Percentiles rank a stretch among this genome's conserved stretches.
Conservation (phyloP, 2,329 filamentous ascomycete genomes). For the Neofusicoccum cordaticola region DNA sequence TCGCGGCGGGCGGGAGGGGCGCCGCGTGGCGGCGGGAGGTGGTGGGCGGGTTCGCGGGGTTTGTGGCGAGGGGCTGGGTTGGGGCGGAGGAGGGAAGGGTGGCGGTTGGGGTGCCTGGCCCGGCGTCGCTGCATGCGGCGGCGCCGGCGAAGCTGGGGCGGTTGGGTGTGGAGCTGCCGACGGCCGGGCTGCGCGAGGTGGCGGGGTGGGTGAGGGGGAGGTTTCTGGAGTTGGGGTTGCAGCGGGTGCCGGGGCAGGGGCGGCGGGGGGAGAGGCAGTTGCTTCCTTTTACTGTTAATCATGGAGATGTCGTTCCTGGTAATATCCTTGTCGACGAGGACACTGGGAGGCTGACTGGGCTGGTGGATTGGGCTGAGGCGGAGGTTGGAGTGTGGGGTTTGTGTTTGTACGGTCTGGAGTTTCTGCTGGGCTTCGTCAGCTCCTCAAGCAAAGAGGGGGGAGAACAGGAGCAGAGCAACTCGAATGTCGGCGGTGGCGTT, state of each 20-base stretch:
- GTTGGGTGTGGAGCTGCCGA: slow-evolving; percentile 28
- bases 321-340: slow-evolving; percentile 55
- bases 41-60: slow-evolving; percentile 28
- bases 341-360: slow-evolving; percentile 48
- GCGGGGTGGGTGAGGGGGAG: slow-evolving; percentile 21
- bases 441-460: background rate
- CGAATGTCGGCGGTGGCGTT: background rate
- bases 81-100: slow-evolving; percentile 6
- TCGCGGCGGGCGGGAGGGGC: background rate
- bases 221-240: background rate
- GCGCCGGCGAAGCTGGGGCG: slow-evolving; percentile 24
- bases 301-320: slow-evolving; percentile 58
- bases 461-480: background rate
- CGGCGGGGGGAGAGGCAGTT: no score
- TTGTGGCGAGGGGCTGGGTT: slow-evolving; percentile 27
- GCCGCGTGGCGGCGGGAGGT: slow-evolving; percentile 24
- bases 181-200: slow-evolving; percentile 21
- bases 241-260: background rate
- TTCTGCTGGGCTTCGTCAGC: slow-evolving; percentile 53
- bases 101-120: slow-evolving; percentile 18
- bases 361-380: slow-evolving; percentile 65
- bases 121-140: slow-evolving; percentile 29
- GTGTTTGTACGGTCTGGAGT: slow-evolving; percentile 59
- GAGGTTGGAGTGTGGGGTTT: slow-evolving; percentile 61
- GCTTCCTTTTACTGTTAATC: slow-evolving; percentile 55